Base-by-base conservation (phyloP, 1,284 basidiomycete genomes). In the Stereum hirsutum region DNA sequence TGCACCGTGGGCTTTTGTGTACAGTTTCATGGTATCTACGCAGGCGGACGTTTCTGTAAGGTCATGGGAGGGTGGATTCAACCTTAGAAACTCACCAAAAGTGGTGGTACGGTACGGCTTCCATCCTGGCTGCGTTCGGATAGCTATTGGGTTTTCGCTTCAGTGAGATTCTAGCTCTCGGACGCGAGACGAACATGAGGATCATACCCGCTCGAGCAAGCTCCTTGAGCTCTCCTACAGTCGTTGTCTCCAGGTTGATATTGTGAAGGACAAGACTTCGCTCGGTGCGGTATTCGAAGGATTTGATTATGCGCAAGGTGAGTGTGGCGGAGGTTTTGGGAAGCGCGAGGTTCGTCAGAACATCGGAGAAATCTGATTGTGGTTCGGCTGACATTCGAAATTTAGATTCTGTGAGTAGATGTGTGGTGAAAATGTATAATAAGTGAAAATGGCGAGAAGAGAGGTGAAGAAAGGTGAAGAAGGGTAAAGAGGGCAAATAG, bases 11-110 rank as follows among this genome's bases (percentile, higher is more conserved):
- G 95, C 95, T 54, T 83, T 81, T 0, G 90, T 91, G 61, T 99
- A 99, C 12, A 96, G 65, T 59, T 99, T 99, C 48, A 99, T 53
- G 8, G 93, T 96, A 63, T 97, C 93, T 96, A 63, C 95, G 90
- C 88, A 20, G 23, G 23, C 14, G 12, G 19, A 37, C 24, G 36
- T 24, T n/a, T 23, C 17, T 28, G 36, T 39, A 19, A 10, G n/a
- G 14, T 19, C 1, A 23, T 42, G 17, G 33, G 14, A 19, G 15
- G 37, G 30, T 14, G 44, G 15, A 43, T 17, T 11, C 17, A 17
- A 35, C n/a, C 5, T 26, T 5, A 20, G 33, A 15, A 3, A 50
- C 71, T 42, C 40, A 87, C 90, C 87, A 50, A 93, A 64, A 21
- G 66, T 58, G 32, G 77, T 69, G 45, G 73, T 83, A 25, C 80